Conservation (phyloP, 1,284 basidiomycete species). For the Apiotrichum mycotoxinovorans region DNA sequence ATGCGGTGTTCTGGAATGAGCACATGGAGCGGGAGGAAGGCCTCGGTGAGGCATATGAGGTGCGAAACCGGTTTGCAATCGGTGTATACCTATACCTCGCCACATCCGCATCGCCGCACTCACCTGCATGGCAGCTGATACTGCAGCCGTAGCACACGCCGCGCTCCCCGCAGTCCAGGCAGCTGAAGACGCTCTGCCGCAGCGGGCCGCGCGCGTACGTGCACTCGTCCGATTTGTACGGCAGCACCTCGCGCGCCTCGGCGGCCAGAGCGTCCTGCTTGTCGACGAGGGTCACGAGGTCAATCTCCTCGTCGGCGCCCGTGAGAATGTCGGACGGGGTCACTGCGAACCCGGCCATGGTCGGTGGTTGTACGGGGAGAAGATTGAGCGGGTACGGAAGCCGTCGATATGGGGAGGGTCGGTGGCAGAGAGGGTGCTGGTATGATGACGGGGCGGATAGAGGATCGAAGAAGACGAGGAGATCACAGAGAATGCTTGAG, state of each 20-base stretch:
- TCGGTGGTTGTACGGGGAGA: too few relatives aligned
- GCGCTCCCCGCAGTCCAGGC: slow-evolving; percentile 37
- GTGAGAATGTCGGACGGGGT: slow-evolving; percentile 28
- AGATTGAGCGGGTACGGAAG: too few relatives aligned
- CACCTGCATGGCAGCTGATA: slow-evolving; percentile 48
- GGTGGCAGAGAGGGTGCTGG: too few relatives aligned
- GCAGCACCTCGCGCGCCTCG: slow-evolving; percentile 44
- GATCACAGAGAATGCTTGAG: too few relatives aligned
- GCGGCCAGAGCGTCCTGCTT: slow-evolving; percentile 37
- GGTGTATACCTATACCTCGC: too few relatives aligned
- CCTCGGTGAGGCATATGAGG: too few relatives aligned
- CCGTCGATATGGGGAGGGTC: too few relatives aligned
- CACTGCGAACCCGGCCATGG: slow-evolving; percentile 9
- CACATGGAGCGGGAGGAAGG: too few relatives aligned
- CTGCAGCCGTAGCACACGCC: slow-evolving; percentile 50
- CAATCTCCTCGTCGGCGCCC: slow-evolving; percentile 33
- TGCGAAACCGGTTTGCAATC: too few relatives aligned
- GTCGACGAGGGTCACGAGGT: slow-evolving; percentile 40
- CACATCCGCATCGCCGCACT: too few relatives aligned
- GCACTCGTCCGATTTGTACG: slow-evolving; percentile 47
- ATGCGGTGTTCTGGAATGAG: slow-evolving; percentile 42
- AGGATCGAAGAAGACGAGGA: too few relatives aligned
- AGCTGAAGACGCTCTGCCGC: slow-evolving; percentile 46
- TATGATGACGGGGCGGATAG: too few relatives aligned
- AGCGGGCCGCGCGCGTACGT: slow-evolving; percentile 41